These are phyloP conservation scores for Exophiala bonariae DNA, from an alignment of 2,329 filamentous ascomycete genomes.

Conservation along the genomic window DNA sequence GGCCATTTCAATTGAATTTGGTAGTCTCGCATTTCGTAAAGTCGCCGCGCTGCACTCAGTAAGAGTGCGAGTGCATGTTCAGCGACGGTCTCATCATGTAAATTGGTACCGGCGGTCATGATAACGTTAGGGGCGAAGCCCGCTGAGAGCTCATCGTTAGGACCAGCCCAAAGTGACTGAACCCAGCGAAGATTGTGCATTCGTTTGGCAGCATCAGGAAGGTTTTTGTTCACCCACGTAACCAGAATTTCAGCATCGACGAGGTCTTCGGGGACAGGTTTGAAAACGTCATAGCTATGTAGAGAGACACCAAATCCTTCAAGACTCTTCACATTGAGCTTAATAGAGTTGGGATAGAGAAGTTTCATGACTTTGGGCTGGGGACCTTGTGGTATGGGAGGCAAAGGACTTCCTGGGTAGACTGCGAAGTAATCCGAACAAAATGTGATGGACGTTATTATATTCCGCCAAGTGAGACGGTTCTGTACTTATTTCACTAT, in stretches of 20 bases:
- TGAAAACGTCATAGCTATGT: conserved; percentile 59
- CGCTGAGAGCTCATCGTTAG: conserved; percentile 64
- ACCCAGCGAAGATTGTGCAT: conserved; percentile 63
- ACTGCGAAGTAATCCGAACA: background rate
- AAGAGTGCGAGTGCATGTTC: conserved; percentile 61
- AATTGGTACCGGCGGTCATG: conserved; percentile 63
- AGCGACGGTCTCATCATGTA: conserved; percentile 64
- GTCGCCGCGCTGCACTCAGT: conserved; percentile 13
- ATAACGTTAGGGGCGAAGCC: conserved; percentile 56
- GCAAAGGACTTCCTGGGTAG: too few relatives aligned
- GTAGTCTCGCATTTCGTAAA: conserved; percentile 51
- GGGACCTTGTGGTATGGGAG: too few relatives aligned
- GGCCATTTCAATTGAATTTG: conserved; percentile 60
- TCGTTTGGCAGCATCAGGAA: conserved; percentile 57
- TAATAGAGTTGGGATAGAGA: conserved; percentile 64
- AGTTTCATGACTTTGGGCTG: conserved; percentile 53
- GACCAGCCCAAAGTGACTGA: conserved; percentile 64
- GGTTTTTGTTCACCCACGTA: conserved; percentile 64
- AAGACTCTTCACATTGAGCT: conserved; percentile 55
- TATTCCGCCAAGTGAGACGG: background rate
- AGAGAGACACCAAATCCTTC: conserved; percentile 58
- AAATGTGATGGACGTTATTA: background rate
- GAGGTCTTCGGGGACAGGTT: conserved; percentile 56
- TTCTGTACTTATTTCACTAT: background rate
- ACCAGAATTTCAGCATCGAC: conserved; percentile 61